Evolutionary conservation across 805 yeast genomes (phyloP).

Genomic region (Kodamaea hsintzibuensis): DNA sequence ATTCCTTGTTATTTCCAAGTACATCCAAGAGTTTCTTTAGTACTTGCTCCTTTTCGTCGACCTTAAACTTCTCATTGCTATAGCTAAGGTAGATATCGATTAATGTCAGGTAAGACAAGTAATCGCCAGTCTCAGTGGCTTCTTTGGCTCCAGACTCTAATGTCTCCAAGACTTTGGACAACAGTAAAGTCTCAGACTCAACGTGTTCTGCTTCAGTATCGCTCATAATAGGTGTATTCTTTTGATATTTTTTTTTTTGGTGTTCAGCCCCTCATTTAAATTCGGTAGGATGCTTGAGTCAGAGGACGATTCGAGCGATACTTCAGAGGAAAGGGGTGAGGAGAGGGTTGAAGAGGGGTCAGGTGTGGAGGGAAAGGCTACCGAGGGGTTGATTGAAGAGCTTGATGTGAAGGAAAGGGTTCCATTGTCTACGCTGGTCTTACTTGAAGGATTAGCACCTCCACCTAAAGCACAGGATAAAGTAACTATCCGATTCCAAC

Average conservation of each 20-base stretch:
- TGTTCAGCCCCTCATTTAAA: not conserved
- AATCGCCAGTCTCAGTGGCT: conserved; percentile 54
- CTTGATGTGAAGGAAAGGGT: conserved; percentile 6
- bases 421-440: conserved; percentile 9
- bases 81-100: conserved; percentile 60
- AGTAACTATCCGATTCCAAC: conserved; percentile 54
- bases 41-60: conserved; percentile 52
- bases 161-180: conserved; percentile 28
- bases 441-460: conserved; percentile 6
- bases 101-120: conserved; percentile 68
- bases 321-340: not conserved
- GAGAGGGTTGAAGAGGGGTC: not conserved
- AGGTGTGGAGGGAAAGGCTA: not conserved
- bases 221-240: not conserved
- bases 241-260: not conserved
- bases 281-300: conserved; percentile 2
- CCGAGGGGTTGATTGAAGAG: not conserved
- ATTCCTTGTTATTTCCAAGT: conserved; percentile 43
- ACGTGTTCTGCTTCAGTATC: not conserved
- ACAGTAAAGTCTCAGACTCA: conserved; percentile 21
- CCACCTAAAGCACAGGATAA: conserved; percentile 18
- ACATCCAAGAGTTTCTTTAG: conserved; percentile 47
- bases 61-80: conserved; percentile 40
- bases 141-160: conserved; percentile 35
- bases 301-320: conserved; percentile 5